Base-by-base conservation (phyloP, 2,329 filamentous ascomycete species). In the Cyphellophora attinorum region DNA sequence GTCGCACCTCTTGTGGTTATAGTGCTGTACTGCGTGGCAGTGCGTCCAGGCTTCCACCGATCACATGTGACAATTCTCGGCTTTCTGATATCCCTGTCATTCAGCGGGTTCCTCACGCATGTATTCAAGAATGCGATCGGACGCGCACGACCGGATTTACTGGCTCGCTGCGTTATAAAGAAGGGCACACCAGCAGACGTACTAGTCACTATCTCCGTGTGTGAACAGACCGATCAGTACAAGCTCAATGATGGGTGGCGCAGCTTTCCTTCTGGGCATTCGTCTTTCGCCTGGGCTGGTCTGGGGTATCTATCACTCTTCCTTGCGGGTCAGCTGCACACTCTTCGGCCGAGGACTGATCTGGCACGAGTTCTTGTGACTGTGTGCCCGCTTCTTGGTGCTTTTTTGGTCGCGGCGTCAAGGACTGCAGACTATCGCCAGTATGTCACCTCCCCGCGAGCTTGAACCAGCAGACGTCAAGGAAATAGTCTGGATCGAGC, bases 101-200 rank as follows among this genome's bases (percentile, higher is more conserved):
- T 94, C 32, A 81, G 85, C 1, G 73, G 76, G 5, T 81, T 95
- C 56, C 66, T 96, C 28, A 96, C 91, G 29, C 88, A 96, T 55
- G 64, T 89, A 17, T 70, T 96, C 53, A 98, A 98, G 61, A 94
- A 93, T 54, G 73, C 81, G 6, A 82, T 89, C 16, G 85, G 85
- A 6, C 66, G 85, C 8, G 85, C 86, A 18, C 75, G 89, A 5
- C 89, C 89, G 3, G 89, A 96, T 58, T 64, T 95, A 21, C 74
- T 96, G 27, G 77, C 81, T n/a, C 78, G 91, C 23, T 98, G 91
- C 61, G 79, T 82, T 45, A 88, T 91, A 1, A 61, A 57, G 37
- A 56, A 65, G 11, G 72, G 68, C 5, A 76, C 75, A 0, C 67
- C 75, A 0, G 59, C 59, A 33, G 62, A 76, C 44, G 50, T 59